Evolutionary conservation across 495 filamentous ascomycete genomes (phyloP).

Genomic region (Schizothecium vesticola): DNA sequence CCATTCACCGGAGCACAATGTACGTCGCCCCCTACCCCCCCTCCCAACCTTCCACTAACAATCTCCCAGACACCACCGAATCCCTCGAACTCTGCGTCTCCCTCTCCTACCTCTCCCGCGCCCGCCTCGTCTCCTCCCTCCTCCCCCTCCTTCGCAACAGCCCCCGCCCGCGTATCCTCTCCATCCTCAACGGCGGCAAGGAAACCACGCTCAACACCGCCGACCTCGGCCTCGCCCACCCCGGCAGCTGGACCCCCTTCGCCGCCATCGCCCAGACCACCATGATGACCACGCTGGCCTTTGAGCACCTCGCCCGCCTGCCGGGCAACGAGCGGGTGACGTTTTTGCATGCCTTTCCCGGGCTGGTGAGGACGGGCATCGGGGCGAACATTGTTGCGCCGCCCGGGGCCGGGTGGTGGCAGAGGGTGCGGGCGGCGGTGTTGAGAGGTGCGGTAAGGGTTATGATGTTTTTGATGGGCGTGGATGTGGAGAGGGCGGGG

Average conservation of each 20-base stretch:
- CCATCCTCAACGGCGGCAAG: constrained; percentile 18
- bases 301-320: constrained; percentile 10
- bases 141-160: constrained; percentile 14
- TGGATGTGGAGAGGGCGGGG: constrained; percentile 12
- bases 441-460: background rate
- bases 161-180: constrained; percentile 15
- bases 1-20: constrained; percentile 8
- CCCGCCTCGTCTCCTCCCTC: constrained; percentile 14
- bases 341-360: constrained; percentile 16
- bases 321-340: constrained; percentile 4
- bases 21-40: background rate
- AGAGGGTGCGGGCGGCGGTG: background rate
- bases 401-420: background rate
- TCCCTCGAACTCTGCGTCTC: constrained; percentile 11
- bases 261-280: constrained; percentile 13
- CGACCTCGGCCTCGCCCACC: constrained; percentile 13
- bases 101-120: constrained; percentile 19
- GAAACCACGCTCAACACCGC: constrained; percentile 13
- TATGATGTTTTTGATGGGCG: constrained; percentile 7
- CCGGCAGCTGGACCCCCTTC: constrained; percentile 3
- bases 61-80: constrained; percentile 12
- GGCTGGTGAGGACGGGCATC: constrained; percentile 15
- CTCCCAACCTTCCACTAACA: background rate
- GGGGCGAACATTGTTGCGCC: background rate
- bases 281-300: constrained; percentile 13